Evolutionary conservation across 2,329 filamentous ascomycete species (phyloP).

Genomic region (Xylaria sp.): DNA sequence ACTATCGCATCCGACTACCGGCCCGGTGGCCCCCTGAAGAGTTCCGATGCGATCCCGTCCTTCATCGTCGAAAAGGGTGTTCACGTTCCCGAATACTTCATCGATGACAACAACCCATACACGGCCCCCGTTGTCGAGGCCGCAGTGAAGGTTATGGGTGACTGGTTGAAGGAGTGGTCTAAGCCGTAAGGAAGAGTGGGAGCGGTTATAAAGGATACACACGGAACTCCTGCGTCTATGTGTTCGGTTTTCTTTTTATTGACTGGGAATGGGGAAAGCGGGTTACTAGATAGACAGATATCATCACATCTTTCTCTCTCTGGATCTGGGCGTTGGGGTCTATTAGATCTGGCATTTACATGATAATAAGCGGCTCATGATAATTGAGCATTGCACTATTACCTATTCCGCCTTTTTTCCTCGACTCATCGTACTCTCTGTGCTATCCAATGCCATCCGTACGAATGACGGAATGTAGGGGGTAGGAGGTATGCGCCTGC

Average conservation of each 20-base stretch:
- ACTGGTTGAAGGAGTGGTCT: slow-evolving; percentile 17
- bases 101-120: slow-evolving; percentile 7
- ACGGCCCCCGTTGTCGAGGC: slow-evolving; percentile 9
- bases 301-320: not conserved
- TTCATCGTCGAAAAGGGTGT: slow-evolving; percentile 17
- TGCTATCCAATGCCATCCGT: too few species aligned
- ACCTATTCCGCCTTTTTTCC: too few species aligned
- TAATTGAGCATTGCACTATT: not conserved
- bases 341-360: not conserved
- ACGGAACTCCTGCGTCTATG: too few species aligned
- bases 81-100: slow-evolving; percentile 15
- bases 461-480: too few species aligned
- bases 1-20: slow-evolving; percentile 16
- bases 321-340: not conserved
- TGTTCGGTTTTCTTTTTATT: too few species aligned
- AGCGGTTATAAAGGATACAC: not conserved
- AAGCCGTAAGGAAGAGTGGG: slow-evolving; percentile 1
- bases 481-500: too few species aligned
- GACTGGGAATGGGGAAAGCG: not conserved
- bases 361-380: not conserved
- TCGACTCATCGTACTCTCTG: too few species aligned
- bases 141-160: slow-evolving; percentile 17
- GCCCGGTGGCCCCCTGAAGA: slow-evolving; percentile 16
- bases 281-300: not conserved
- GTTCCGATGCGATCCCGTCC: slow-evolving; percentile 12